Evolutionary conservation across 2,329 filamentous ascomycete species (phyloP), one percentile per base, ranked within the genome.

Genomic region (Bimuria novae-zelandiae): DNA sequence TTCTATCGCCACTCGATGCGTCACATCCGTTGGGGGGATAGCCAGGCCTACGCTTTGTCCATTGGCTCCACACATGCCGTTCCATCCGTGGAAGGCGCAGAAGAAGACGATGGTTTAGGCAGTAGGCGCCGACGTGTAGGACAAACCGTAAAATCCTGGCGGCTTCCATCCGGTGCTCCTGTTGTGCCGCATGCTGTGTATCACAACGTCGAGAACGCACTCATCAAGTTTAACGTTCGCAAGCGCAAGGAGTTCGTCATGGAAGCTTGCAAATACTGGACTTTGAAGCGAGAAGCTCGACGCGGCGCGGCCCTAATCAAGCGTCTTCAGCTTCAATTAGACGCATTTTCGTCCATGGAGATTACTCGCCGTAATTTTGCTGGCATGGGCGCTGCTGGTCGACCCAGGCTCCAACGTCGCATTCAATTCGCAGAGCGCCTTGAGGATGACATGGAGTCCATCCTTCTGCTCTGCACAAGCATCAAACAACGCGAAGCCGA

Each of bases 221-320:
- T 99, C 29, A 84, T 88, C 57, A 86, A 90, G 42, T 97, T 97
- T 71, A 84, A 85, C n/a, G 81, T 90, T 30, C 85, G 89, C 25
- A 95, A 94, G 70, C 86, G 92, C 47, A 96, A 95, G 69, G 92
- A 97, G 55, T 99, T 91, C 71, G 87, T 95, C 2, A 88, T 91
- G 52, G 93, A 97, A 73, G 90, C 90, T 1, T 97, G 93, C 77
- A 92, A 91, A 63, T 99, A 97, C 75, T 99, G 94, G 94, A 97
- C 94, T 0, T 76, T 99, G 58, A 99, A 99, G 77, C 86, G 94
- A 51, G 94, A 99, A 73, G 90, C 93, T 56, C 86, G 94, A 29
- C 84, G 94, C 53, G 94, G 94, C 41, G 94, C 94, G 25, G 91
- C 94, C 3, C 80, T 99, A 50, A 82, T 99, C 54, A 97, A 97